Evolutionary conservation across 2,329 filamentous ascomycete species (phyloP).

Genomic region (Xylariales sp.): DNA sequence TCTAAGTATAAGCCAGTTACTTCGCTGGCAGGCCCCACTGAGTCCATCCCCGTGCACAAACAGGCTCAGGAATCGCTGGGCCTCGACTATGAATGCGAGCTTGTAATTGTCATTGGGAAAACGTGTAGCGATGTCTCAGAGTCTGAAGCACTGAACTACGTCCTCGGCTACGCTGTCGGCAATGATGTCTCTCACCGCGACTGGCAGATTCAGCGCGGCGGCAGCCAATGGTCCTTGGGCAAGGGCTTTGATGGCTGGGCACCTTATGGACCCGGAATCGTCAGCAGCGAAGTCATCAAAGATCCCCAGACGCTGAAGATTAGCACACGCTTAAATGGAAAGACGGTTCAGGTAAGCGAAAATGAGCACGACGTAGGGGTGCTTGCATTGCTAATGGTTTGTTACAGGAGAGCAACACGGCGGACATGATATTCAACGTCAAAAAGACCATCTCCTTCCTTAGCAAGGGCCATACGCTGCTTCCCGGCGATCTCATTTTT

Average conservation of each 20-base stretch:
- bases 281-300: constrained; percentile 64
- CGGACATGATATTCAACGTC: constrained; percentile 73
- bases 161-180: constrained; percentile 79
- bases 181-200: constrained; percentile 86
- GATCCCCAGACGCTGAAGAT: constrained; percentile 69
- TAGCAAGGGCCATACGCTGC: constrained; percentile 70
- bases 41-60: constrained; percentile 73
- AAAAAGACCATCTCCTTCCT: constrained; percentile 69
- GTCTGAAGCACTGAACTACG: constrained; percentile 73
- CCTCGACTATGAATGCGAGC: constrained; percentile 83
- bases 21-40: constrained; percentile 71
- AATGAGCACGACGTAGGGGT: not conserved
- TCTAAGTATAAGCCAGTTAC: constrained; percentile 75
- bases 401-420: constrained; percentile 62
- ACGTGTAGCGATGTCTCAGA: constrained; percentile 73
- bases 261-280: constrained; percentile 78
- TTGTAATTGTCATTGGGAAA: constrained; percentile 79
- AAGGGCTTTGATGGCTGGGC: constrained; percentile 84
- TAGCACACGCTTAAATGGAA: constrained; percentile 69
- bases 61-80: constrained; percentile 74
- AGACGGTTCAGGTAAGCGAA: constrained; percentile 61
- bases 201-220: constrained; percentile 76
- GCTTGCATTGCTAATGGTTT: constrained; percentile 16
- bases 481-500: constrained; percentile 74
- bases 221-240: constrained; percentile 76